These are phyloP conservation scores for Nyssa sinensis DNA, from an alignment of 148 eudicot species.

Conservation along the genomic window DNA sequence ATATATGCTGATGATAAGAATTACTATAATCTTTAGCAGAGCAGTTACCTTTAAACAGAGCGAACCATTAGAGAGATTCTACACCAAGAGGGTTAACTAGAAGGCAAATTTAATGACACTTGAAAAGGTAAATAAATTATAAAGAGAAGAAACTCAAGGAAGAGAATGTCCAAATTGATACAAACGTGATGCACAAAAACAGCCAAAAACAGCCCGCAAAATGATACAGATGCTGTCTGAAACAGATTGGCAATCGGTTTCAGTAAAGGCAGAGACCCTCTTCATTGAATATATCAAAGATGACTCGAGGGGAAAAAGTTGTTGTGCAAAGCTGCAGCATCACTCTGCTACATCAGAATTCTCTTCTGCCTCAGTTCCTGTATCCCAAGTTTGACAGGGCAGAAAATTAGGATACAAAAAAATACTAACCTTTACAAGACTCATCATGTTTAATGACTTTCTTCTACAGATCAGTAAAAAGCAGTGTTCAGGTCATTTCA, in stretches of 20 bases:
- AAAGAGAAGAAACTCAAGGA: too few species aligned
- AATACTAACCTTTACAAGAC: not conserved
- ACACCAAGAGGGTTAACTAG: too few species aligned
- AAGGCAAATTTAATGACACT: not conserved
- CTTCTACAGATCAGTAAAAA: not conserved
- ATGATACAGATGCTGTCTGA: not conserved
- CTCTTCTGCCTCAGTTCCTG: not conserved
- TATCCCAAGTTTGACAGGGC: not conserved
- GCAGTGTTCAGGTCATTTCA: too few species aligned
- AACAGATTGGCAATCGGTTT: not conserved
- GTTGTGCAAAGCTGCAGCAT: too few species aligned
- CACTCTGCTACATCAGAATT: not conserved
- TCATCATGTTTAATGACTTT: not conserved
- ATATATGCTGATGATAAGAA: too few species aligned
- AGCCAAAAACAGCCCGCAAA: too few species aligned
- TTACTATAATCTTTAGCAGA: too few species aligned
- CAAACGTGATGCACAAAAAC: too few species aligned
- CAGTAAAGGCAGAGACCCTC: not conserved
- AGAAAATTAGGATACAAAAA: not conserved
- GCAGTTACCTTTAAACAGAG: too few species aligned
- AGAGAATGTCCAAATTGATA: too few species aligned
- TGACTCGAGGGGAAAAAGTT: not conserved
- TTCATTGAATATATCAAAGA: not conserved
- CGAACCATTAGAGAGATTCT: too few species aligned
- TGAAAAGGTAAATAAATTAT: too few species aligned